Evolutionary conservation across 2,329 filamentous ascomycete species (phyloP).

Genomic region (Ascochyta rabiei): DNA sequence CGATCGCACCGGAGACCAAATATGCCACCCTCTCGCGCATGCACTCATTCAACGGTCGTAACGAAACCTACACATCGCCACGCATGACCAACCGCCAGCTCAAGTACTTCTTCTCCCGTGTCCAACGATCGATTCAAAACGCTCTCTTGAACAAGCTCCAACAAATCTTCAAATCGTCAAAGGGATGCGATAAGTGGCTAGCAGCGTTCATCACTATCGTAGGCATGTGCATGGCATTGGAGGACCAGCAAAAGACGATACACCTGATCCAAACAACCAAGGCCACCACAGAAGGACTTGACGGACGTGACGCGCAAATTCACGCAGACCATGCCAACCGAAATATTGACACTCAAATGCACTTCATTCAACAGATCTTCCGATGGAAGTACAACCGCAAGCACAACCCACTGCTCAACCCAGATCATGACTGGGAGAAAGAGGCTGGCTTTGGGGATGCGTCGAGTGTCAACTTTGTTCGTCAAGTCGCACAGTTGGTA

Average conservation of each 20-base stretch:
- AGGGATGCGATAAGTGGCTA: constrained; percentile 54
- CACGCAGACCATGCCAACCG: constrained; percentile 50
- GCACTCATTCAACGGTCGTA: constrained; percentile 42
- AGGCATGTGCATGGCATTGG: constrained; percentile 56
- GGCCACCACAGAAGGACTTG: constrained; percentile 36
- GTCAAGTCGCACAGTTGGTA: constrained; percentile 46
- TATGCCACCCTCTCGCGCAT: constrained; percentile 47
- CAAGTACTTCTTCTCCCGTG: constrained; percentile 56
- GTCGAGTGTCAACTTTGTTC: constrained; percentile 45
- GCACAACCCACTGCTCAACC: constrained; percentile 47
- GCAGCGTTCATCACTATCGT: constrained; percentile 54
- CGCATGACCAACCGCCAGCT: constrained; percentile 57
- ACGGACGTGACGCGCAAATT: constrained; percentile 34
- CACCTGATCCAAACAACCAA: constrained; percentile 52
- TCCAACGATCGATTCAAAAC: constrained; percentile 51
- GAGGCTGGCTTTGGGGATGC: constrained; percentile 45
- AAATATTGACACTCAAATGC: constrained; percentile 53
- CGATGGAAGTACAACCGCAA: constrained; percentile 56
- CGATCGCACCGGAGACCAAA: constrained; percentile 50
- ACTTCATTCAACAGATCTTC: constrained; percentile 54
- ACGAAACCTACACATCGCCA: constrained; percentile 46
- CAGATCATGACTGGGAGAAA: constrained; percentile 49
- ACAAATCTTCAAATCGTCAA: constrained; percentile 52
- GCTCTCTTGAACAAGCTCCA: constrained; percentile 55
- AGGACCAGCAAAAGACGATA: constrained; percentile 55